Base-by-base conservation (phyloP, 345 rosid species). In the Lenwebbia sp. region DNA sequence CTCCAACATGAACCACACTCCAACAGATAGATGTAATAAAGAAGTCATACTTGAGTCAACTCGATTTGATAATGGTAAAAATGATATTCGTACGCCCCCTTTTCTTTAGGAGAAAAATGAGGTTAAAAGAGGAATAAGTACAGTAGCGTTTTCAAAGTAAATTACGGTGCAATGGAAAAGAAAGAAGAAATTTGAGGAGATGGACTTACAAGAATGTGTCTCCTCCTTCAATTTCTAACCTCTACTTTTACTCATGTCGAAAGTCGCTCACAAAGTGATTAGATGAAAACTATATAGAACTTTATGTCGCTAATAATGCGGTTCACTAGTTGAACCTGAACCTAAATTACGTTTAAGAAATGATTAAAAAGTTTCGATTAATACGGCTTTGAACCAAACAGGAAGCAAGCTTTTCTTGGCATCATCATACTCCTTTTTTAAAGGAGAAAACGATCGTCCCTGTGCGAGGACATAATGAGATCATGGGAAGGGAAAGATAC, bases 401-500 rank as follows among this genome's bases (percentile, higher is more conserved):
- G 54, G 37, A 23, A 54, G 37, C 41, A 54, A 26, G 13, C 78
- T 70, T 19, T 70, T 70, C 78, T 33, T 33, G 10, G 25, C 47
- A 17, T 70, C 78, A 26, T 82, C 30, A 26, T 51, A 15, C 62
- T 30, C 9, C 40, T 56, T 86, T 81, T 54, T 54, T 4, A 56
- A 25, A 41, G 26, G 83, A 83, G 83, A 82, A 58, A 58, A 21
- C 50, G 4, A 60, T 82, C 58, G 87, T 82, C 82, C 74, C 76
- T 57, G 62, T 40, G 85, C 56, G 60, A 55, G 50, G 85, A 87
- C 83, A 81, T 83, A 78, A 86, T 82, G 62, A 65, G 86, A 54
- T 88, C 85, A 75, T 75, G 82, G 86, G 49, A 84, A 85, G 33
- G 44, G 83, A 84, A 52, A 65, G 85, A 83, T 57, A 81, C 84